Evolutionary conservation across 2,329 filamentous ascomycete species (phyloP), one percentile per base, ranked within the genome.

Genomic region (Ascochyta viciae-villosae): DNA sequence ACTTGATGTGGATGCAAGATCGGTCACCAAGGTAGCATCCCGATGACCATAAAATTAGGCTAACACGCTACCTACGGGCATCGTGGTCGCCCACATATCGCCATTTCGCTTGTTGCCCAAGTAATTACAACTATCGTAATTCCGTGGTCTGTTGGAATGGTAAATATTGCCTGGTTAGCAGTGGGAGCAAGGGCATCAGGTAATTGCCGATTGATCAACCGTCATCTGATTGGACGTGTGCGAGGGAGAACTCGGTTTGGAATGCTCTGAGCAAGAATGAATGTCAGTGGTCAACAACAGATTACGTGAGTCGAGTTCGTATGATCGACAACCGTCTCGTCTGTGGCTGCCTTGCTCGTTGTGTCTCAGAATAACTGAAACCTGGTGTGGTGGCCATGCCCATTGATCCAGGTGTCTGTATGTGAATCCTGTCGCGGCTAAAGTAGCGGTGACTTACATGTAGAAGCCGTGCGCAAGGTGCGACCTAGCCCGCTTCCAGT

Each of bases 221-320:
- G 60, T 70, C 64, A 71, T 67, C 60, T 72, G 69, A 73, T 72
- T 74, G 72, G 70, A 67, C 66, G 63, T 72, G 68, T 71, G 70
- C 71, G 63, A 75, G 71, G 69, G 67, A 73, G 70, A 58, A 59
- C 51, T 57, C 64, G 55, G 57, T 59, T 70, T 63, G 68, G 69
- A 75, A 73, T 73, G 72, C 67, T 71, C 64, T 66, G 62, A 60
- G 58, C 64, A 67, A 66, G 62, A 67, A 71, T 69, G 67, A 69
- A 74, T 72, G 71, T 74, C 69, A 74, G 73, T 69, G 64, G 61
- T 62, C 54, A 68, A 73, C 67, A 73, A 64, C 56, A 65, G 58
- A 66, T 62, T 61, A 67, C 63, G 65, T 68, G 65, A 68, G 60
- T 62, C 62, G 61, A 66, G 66, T 62, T 55, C 66, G 65, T 66